A percentile compares a stretch with the other conserved stretches of the same genome.
Conservation (phyloP, 495 filamentous ascomycete species). For the Aspergillus diversus region DNA sequence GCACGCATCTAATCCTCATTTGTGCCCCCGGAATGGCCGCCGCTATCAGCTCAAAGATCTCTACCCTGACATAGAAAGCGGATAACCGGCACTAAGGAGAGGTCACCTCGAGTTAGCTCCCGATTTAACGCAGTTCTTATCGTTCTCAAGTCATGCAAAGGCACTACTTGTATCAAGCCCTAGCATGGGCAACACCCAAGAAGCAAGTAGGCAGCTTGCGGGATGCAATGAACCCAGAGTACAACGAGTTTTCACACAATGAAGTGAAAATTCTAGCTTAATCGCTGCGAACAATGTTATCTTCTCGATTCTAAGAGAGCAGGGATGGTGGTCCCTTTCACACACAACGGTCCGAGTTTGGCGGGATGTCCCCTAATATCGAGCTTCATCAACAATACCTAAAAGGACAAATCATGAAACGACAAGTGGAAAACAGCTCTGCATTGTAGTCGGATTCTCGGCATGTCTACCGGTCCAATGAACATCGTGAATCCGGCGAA, state of each 20-base stretch:
- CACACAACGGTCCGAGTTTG: slow-evolving; percentile 15
- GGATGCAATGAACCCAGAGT: slow-evolving; percentile 27
- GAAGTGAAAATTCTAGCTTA: slow-evolving; percentile 12
- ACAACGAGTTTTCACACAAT: slow-evolving; percentile 24
- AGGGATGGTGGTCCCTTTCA: slow-evolving; percentile 4
- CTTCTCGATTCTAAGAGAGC: slow-evolving; percentile 16
- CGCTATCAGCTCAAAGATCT: slow-evolving; percentile 58
- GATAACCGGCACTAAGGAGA: background rate
- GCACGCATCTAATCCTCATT: background rate
- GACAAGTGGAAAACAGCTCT: background rate
- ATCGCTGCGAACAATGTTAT: slow-evolving; percentile 20
- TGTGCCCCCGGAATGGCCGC: slow-evolving; percentile 46
- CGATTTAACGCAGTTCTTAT: slow-evolving; percentile 59
- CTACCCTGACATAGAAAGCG: slow-evolving; percentile 29
- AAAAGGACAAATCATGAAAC: background rate
- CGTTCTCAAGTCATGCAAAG: slow-evolving; percentile 61
- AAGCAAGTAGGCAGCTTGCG: slow-evolving; percentile 37
- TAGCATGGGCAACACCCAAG: slow-evolving; percentile 55
- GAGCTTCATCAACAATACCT: background rate
- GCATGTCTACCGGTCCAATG: background rate
- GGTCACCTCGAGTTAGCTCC: slow-evolving; percentile 33
- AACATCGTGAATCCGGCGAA: background rate
- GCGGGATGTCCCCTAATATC: background rate
- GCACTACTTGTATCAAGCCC: slow-evolving; percentile 48
- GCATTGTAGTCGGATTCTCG: background rate